Conservation (phyloP, 1,139 yeast genomes). For the Yamadazyma triangularis region DNA sequence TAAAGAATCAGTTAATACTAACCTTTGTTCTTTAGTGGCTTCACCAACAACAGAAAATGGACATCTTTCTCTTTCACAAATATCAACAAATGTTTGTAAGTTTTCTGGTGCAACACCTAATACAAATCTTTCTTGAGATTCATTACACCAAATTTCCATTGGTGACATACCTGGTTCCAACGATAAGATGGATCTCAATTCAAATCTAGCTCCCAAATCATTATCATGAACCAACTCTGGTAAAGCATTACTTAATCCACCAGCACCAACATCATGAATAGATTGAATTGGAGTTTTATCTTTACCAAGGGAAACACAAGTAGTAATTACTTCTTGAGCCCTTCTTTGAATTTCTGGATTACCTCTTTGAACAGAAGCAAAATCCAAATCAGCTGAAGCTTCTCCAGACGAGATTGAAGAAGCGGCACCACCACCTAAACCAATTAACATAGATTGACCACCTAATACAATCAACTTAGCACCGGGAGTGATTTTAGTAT, state of each 20-base stretch:
- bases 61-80: slow-evolving; percentile 95
- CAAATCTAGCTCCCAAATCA: slow-evolving; percentile 90
- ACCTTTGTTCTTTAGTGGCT: slow-evolving; percentile 83
- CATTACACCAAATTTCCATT: slow-evolving; percentile 99
- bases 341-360: slow-evolving; percentile 99
- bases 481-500: slow-evolving; percentile 86
- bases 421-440: slow-evolving; percentile 99
- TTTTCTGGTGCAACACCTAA: slow-evolving; percentile 85
- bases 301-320: slow-evolving; percentile 81
- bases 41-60: slow-evolving; percentile 94
- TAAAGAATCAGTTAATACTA: slow-evolving; percentile 75
- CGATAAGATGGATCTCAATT: slow-evolving; percentile 83
- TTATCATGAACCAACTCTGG: slow-evolving; percentile 98
- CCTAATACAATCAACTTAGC: slow-evolving; percentile 91
- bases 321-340: slow-evolving; percentile 96
- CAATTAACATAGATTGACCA: slow-evolving; percentile 98
- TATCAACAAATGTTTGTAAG: slow-evolving; percentile 62
- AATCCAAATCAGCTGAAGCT: slow-evolving; percentile 93
- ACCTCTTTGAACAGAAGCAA: slow-evolving; percentile 98
- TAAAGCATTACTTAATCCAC: slow-evolving; percentile 94
- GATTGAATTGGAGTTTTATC: slow-evolving; percentile 82
- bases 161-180: slow-evolving; percentile 99
- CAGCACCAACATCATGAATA: slow-evolving; percentile 99
- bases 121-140: slow-evolving; percentile 97
- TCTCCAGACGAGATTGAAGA: slow-evolving; percentile 94